A percentile compares a stretch with the other conserved stretches of the same genome.
phyloP scores from a whole-genome alignment of 164 flowering plant genomes.

The Dillenia suffruticosa region DNA sequence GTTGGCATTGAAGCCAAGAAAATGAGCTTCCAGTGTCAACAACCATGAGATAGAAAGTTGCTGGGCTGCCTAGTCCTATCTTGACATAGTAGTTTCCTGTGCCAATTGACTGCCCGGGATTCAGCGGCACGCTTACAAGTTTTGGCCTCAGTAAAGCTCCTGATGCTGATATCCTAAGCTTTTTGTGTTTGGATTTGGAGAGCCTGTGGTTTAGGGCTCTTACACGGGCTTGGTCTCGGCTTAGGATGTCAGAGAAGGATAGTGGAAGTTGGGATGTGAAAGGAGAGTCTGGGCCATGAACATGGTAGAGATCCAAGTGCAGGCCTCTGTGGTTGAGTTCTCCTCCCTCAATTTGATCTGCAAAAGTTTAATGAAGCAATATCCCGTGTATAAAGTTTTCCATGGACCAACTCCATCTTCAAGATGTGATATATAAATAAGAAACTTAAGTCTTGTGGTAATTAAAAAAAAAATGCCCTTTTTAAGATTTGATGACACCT shows the following conservation, averaged over 20 bases:
- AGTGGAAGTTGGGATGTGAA: no score
- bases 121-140: constrained; percentile 20
- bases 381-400: no score
- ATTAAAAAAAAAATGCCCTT: no score
- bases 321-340: no score
- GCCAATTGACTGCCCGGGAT: constrained; percentile 26
- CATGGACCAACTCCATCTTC: no score
- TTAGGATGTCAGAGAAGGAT: background rate
- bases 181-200: background rate
- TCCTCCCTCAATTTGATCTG: no score
- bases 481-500: no score
- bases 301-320: no score
- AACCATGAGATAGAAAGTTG: constrained; percentile 21
- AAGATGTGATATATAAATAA: no score
- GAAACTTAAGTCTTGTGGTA: no score
- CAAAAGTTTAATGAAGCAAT: no score
- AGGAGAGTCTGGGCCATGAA: no score
- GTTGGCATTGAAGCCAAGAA: constrained; percentile 54
- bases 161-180: background rate
- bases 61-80: constrained; percentile 44
- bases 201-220: background rate
- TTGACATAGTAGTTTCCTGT: constrained; percentile 39
- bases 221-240: background rate
- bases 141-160: constrained; percentile 1
- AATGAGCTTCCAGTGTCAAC: constrained; percentile 53